Conservation (phyloP, 805 yeast genomes). For the Saccharomycopsis olivae region DNA sequence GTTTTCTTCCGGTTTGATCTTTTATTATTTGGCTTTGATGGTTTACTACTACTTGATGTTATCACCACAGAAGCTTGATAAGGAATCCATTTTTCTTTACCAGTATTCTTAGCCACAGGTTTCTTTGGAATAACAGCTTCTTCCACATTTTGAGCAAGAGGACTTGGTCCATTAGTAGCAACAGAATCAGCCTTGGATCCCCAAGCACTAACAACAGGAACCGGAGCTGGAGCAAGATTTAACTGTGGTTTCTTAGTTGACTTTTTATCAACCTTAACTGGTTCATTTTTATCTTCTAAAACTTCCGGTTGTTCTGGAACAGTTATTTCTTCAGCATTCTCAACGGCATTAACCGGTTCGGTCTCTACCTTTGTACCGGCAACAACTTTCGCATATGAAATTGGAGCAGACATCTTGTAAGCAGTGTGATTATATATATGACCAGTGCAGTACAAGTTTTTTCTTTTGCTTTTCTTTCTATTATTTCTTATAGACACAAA, state of each 20-base stretch:
- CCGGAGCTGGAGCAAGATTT: conserved; percentile 48
- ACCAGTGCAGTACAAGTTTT: too few relatives aligned
- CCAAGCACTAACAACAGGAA: conserved; percentile 58
- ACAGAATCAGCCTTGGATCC: conserved; percentile 23
- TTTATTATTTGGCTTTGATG: conserved; percentile 10
- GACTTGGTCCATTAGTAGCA: conserved; percentile 14
- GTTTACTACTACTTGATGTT: conserved; percentile 6
- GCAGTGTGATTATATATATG: too few relatives aligned
- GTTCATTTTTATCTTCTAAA: too few relatives aligned
- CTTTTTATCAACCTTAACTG: conserved; percentile 5
- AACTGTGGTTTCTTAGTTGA: conserved; percentile 5
- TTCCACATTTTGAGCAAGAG: conserved; percentile 21
- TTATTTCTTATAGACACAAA: too few relatives aligned
- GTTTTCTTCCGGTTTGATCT: conserved; percentile 13
- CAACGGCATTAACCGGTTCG: too few relatives aligned
- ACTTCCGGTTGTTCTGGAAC: too few relatives aligned
- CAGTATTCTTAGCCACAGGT: conserved; percentile 20
- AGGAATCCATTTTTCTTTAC: conserved; percentile 66
- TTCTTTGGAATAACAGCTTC: conserved; percentile 12
- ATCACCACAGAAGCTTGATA: conserved; percentile 43
- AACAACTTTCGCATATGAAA: too few relatives aligned
- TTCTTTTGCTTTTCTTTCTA: too few relatives aligned
- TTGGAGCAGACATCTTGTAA: too few relatives aligned
- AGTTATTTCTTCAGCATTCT: too few relatives aligned
- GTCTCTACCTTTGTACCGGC: too few relatives aligned